Conservation (phyloP, 192 early-diverging fungal species). For the Coemansia sp. region DNA sequence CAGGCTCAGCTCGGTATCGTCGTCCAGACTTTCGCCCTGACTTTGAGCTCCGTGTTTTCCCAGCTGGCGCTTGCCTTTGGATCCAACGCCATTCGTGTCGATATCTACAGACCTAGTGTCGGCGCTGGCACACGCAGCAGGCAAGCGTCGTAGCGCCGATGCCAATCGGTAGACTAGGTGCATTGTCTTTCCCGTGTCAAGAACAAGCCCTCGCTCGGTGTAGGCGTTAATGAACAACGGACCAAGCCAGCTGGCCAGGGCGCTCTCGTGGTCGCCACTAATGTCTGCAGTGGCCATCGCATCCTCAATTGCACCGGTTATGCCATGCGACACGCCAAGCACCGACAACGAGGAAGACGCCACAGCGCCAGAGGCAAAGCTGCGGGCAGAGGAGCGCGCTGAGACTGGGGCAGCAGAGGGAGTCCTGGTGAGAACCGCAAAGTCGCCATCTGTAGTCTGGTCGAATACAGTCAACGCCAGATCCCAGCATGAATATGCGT, state of each 20-base stretch:
- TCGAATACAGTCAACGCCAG: conserved; percentile 27
- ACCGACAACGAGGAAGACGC: not conserved
- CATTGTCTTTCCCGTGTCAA: conserved; percentile 60
- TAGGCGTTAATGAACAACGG: conserved; percentile 55
- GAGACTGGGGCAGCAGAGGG: not conserved
- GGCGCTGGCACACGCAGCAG: not conserved
- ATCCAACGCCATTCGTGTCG: not conserved
- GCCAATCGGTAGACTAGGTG: conserved; percentile 27
- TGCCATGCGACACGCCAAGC: not conserved
- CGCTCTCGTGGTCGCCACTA: not conserved
- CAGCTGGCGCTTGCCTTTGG: conserved; percentile 2
- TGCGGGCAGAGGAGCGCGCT: not conserved
- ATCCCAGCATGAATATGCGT: conserved; percentile 40
- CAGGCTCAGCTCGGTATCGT: conserved; percentile 1
- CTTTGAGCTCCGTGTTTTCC: not conserved
- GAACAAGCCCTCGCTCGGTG: conserved; percentile 59
- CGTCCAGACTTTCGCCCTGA: not conserved
- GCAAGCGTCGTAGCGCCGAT: conserved; percentile 26
- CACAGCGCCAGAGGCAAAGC: not conserved
- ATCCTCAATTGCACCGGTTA: not conserved
- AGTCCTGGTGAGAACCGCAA: conserved; percentile 26
- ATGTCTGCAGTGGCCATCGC: conserved; percentile 1
- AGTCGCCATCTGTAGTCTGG: conserved; percentile 48
- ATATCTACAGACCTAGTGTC: not conserved
- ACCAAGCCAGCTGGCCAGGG: conserved; percentile 25